Evolutionary conservation across 2,329 filamentous ascomycete genomes (phyloP).

Genomic region (Nannizzia gypsea): DNA sequence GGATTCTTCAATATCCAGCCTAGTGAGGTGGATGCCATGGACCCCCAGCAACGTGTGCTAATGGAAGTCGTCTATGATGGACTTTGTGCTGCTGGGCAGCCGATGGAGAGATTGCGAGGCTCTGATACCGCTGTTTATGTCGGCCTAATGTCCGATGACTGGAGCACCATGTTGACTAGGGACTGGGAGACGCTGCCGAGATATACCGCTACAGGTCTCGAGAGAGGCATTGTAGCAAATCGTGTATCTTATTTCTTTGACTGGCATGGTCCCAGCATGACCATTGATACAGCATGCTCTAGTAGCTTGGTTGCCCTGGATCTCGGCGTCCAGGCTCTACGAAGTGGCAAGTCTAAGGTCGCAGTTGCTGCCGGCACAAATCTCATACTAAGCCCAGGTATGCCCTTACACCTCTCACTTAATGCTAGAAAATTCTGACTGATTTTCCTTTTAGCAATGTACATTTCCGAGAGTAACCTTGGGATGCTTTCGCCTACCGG

Average conservation of each 20-base stretch:
- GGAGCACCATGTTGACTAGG: conserved; percentile 15
- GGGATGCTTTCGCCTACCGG: conserved; percentile 25
- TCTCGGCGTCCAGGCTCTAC: conserved; percentile 13
- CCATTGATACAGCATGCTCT: conserved; percentile 16
- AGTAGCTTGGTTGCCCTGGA: conserved; percentile 10
- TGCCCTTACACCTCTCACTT: not conserved
- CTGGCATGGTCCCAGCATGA: conserved; percentile 12
- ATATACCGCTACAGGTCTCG: conserved; percentile 14
- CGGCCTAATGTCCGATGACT: conserved; percentile 24
- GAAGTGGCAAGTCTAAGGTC: conserved; percentile 10
- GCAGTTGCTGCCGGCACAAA: conserved; percentile 21
- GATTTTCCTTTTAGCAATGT: not conserved
- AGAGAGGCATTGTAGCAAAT: conserved; percentile 5
- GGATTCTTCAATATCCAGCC: conserved; percentile 23
- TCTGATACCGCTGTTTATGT: conserved; percentile 26
- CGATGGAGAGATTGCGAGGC: conserved; percentile 19
- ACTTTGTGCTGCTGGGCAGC: conserved; percentile 19
- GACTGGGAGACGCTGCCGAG: conserved; percentile 15
- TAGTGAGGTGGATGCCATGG: conserved; percentile 20
- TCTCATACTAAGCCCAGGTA: conserved; percentile 15
- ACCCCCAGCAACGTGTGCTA: conserved; percentile 24
- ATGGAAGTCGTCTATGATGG: conserved; percentile 22
- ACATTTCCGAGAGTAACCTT: conserved; percentile 20
- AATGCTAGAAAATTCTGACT: not conserved
- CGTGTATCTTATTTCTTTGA: conserved; percentile 13